Evolutionary conservation across 768 basidiomycete genomes (phyloP).

Genomic region (Calocera viscosa): DNA sequence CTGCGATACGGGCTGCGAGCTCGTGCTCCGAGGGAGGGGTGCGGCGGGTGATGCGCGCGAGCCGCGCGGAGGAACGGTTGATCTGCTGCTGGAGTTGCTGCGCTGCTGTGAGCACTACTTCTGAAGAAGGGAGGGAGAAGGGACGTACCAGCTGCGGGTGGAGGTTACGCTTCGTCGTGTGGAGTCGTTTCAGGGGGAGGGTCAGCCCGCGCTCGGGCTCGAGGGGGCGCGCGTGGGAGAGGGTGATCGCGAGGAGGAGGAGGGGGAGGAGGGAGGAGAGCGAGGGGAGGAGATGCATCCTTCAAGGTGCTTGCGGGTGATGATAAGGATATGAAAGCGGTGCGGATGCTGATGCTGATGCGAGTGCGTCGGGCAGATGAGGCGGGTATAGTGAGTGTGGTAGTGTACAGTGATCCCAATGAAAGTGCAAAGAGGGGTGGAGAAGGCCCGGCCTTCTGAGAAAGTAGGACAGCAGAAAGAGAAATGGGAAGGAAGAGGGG

Average conservation of each 20-base stretch:
- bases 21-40: slow-evolving; percentile 37
- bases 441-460: slow-evolving; percentile 3
- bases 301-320: slow-evolving; percentile 20
- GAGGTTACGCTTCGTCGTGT: slow-evolving; percentile 22
- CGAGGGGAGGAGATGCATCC: slow-evolving; percentile 45
- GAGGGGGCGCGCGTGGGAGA: slow-evolving; percentile 9
- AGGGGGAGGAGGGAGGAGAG: slow-evolving; percentile 44
- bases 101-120: not conserved
- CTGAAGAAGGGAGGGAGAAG: not conserved
- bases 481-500: slow-evolving; percentile 9
- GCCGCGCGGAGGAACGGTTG: slow-evolving; percentile 50
- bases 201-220: slow-evolving; percentile 23
- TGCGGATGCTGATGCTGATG: too few species aligned
- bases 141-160: slow-evolving; percentile 36
- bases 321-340: slow-evolving; percentile 4
- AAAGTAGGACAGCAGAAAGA: slow-evolving; percentile 23
- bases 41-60: slow-evolving; percentile 56
- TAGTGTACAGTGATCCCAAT: slow-evolving; percentile 6
- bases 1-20: slow-evolving; percentile 32
- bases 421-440: not conserved
- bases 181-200: slow-evolving; percentile 33
- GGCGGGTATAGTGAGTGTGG: slow-evolving; percentile 13
- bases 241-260: slow-evolving; percentile 33
- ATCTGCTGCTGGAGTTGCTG: slow-evolving; percentile 60
- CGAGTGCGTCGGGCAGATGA: too few species aligned